A percentile compares a stretch with the other conserved stretches of the same genome.
These are phyloP conservation scores for Neofusicoccum sp. DNA, from an alignment of 2,329 filamentous ascomycete genomes.

Conservation along the genomic window DNA sequence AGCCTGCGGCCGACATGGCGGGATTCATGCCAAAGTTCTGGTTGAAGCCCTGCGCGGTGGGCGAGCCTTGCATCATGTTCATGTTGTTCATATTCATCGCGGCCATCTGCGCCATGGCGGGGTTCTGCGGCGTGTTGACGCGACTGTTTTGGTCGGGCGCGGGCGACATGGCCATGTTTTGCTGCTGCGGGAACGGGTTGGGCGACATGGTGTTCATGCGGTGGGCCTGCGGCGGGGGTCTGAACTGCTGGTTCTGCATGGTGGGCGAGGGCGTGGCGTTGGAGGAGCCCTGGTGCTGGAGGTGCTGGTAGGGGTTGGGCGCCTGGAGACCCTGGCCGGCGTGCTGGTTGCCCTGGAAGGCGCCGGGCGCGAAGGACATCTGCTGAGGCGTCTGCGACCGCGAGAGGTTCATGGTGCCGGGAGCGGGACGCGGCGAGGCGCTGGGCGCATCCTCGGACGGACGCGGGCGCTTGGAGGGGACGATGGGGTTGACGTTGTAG, in stretches of 20 bases:
- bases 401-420: conserved; percentile 52
- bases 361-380: conserved; percentile 63
- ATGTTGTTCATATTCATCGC: conserved; percentile 42
- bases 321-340: conserved; percentile 60
- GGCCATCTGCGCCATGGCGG: conserved; percentile 47
- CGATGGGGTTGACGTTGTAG: conserved; percentile 82
- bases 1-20: conserved; percentile 28
- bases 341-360: conserved; percentile 61
- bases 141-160: conserved; percentile 63
- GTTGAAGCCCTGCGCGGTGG: conserved; percentile 40
- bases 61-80: conserved; percentile 35
- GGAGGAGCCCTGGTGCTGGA: conserved; percentile 76
- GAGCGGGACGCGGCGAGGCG: conserved; percentile 75
- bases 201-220: conserved; percentile 89
- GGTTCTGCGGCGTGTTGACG: conserved; percentile 70
- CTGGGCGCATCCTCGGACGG: conserved; percentile 82
- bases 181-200: conserved; percentile 81
- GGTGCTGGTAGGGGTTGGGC: conserved; percentile 76
- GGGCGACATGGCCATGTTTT: conserved; percentile 75
- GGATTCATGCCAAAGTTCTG: conserved; percentile 40
- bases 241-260: conserved; percentile 77
- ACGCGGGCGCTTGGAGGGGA: conserved; percentile 86
- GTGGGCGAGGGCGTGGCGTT: conserved; percentile 93
- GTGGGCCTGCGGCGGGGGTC: conserved; percentile 66
- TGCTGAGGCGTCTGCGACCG: conserved; percentile 92